A percentile compares a stretch with the other conserved stretches of the same genome.
Evolutionary conservation across 208 protist species (phyloP).

Genomic region (Porcisia hertigi): DNA sequence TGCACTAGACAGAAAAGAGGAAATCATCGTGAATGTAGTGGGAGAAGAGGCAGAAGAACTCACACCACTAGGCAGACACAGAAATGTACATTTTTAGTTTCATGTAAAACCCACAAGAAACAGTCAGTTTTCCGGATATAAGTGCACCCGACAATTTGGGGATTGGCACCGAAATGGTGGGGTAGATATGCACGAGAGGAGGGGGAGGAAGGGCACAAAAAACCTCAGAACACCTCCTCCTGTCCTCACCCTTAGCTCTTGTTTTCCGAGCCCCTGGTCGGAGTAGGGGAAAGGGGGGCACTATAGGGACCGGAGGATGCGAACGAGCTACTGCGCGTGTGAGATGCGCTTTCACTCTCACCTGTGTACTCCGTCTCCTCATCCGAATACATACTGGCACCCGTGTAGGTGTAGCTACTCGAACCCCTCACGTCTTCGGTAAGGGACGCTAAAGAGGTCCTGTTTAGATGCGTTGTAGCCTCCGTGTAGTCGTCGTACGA

Average conservation of each 20-base stretch:
- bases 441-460: neutral
- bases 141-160: no score
- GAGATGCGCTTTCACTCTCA: slow-evolving; percentile 4
- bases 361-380: slow-evolving; percentile 32
- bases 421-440: neutral
- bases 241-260: neutral
- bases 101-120: no score
- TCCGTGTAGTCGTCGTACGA: slow-evolving; percentile 37
- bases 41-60: neutral
- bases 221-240: neutral
- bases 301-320: slow-evolving; percentile 24
- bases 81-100: no score
- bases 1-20: neutral
- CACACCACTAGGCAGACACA: no score
- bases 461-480: slow-evolving; percentile 52
- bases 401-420: slow-evolving; percentile 47
- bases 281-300: slow-evolving; percentile 5
- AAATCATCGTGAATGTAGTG: slow-evolving; percentile 2
- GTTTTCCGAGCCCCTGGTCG: neutral
- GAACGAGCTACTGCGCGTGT: slow-evolving; percentile 29
- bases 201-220: neutral
- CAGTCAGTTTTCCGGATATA: no score
- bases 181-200: neutral
- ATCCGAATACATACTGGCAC: slow-evolving; percentile 40
- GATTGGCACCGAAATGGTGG: no score